Evolutionary conservation across 108 stramenopile species (phyloP).

Genomic region (Seminavis robusta): DNA sequence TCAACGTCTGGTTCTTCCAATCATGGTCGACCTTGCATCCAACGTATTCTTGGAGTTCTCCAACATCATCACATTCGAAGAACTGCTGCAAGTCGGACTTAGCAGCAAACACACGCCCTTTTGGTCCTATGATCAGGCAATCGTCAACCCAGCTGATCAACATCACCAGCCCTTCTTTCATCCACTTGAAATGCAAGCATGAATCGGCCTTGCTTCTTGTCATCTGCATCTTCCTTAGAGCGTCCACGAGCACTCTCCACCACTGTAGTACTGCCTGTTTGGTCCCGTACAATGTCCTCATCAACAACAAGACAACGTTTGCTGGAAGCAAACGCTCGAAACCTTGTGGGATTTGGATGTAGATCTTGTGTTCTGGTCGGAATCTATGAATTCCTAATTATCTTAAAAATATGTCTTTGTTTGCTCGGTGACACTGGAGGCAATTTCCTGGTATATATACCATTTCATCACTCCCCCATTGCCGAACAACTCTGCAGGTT

Average conservation of each 20-base stretch:
- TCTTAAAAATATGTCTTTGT: no score
- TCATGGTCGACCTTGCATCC: conserved; percentile 27
- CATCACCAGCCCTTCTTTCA: conserved; percentile 9
- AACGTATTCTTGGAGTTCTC: conserved; percentile 34
- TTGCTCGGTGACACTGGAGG: no score
- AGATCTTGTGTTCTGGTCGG: conserved; percentile 1
- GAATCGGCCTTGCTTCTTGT: conserved; percentile 19
- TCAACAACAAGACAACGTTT: conserved; percentile 5
- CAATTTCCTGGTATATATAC: no score
- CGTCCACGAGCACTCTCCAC: conserved; percentile 17
- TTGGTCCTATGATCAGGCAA: conserved; percentile 11
- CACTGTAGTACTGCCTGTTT: conserved; percentile 37
- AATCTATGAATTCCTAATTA: no score
- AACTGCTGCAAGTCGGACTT: conserved; percentile 6
- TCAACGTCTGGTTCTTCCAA: not conserved
- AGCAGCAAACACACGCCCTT: conserved; percentile 3
- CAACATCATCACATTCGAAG: conserved; percentile 31
- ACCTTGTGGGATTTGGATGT: conserved; percentile 29
- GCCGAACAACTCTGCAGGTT: no score
- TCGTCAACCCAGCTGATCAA: conserved; percentile 38
- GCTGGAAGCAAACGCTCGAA: conserved; percentile 21
- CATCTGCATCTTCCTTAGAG: not conserved
- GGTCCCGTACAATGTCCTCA: conserved; percentile 26
- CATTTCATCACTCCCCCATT: no score
- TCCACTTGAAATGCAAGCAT: conserved; percentile 28